Base-by-base conservation (phyloP, 2,329 filamentous ascomycete species). In the Ustulina deusta region DNA sequence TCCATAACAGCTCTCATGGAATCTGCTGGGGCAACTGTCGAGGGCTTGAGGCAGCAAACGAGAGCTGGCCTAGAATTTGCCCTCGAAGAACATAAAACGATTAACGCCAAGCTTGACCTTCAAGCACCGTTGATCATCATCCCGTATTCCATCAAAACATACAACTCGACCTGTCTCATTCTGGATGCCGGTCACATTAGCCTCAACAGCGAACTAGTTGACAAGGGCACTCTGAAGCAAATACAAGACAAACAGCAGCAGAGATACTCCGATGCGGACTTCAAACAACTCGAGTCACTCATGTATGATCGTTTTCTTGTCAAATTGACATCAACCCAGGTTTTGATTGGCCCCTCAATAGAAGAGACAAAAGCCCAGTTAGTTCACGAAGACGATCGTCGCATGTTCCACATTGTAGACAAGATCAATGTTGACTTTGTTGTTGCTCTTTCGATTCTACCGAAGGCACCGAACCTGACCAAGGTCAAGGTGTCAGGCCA, bases 301-400 rank as follows among this genome's bases (percentile, higher is more conserved):
- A 97, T 99, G 92, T 99, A 99, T 77, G 96, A 99, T 84, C 96
- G 94, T 63, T 99, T 99, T 79, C 84, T 93, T 48, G 88, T 99
- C 73, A 97, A 97, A 76, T 85, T 99, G 32, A 91, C 97, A 22
- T 97, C 95, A 0, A 99, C 96, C 0, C 96, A 99, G 79, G 90
- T 99, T 20, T 86, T 99, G 51, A 97, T 99, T 70, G 96, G 96
- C 0, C 94, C 94, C 0, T 97, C 95, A 0, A 93, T 99, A 55
- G 91, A 97, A 61, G 92, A 93, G 71, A 96, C 97, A 0, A 96
- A 95, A 77, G 86, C 90, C 4, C 93, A 97, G 73, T 84, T 99
- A 3, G 86, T 87, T 13, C 85, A 89, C 32, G 87, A 88, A 69
- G 88, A 91, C 29, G 87, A 91, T 6, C 84, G 86, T 1, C 91